These are phyloP conservation scores for Leishmania guyanensis DNA, from an alignment of 208 protist genomes.

Conservation along the genomic window DNA sequence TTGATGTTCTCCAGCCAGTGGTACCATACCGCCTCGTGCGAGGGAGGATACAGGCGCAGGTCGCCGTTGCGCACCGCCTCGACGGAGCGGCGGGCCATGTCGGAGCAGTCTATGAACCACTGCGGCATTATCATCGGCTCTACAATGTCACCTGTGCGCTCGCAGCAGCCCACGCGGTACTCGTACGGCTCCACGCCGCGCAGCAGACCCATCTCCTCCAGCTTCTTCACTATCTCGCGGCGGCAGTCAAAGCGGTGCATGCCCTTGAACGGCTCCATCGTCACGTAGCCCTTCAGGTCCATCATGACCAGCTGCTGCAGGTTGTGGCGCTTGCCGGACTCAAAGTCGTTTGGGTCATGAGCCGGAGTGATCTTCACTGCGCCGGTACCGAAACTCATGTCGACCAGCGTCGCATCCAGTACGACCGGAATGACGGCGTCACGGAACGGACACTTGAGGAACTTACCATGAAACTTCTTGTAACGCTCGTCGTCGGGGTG, in stretches of 20 bases:
- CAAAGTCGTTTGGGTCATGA: conserved; percentile 99
- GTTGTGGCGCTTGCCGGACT: conserved; percentile 96
- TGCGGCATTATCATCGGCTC: conserved; percentile 99
- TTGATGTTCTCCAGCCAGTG: conserved; percentile 97
- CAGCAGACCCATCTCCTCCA: conserved; percentile 92
- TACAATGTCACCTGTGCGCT: conserved; percentile 98
- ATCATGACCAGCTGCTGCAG: conserved; percentile 96
- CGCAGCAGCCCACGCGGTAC: conserved; percentile 97
- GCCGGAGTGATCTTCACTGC: conserved; percentile 98
- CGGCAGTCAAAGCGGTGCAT: conserved; percentile 97
- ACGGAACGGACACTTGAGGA: conserved; percentile 96
- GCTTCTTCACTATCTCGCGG: conserved; percentile 88
- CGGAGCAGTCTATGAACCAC: conserved; percentile 98
- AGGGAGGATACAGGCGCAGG: conserved; percentile 94
- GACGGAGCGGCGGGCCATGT: conserved; percentile 85
- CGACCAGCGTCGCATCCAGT: conserved; percentile 95
- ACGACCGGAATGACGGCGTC: conserved; percentile 97
- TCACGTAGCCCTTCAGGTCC: conserved; percentile 95
- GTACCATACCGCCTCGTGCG: conserved; percentile 95
- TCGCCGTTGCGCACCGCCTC: conserved; percentile 88
- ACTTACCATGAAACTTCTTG: conserved; percentile 96
- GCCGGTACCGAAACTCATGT: conserved; percentile 98
- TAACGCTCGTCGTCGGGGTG: conserved; percentile 98
- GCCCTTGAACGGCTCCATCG: conserved; percentile 93
- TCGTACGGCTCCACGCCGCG: conserved; percentile 92